A percentile compares a stretch with the other conserved stretches of the same genome.
Evolutionary conservation across 441 rosid species (phyloP).

Genomic region (Croton setiger): DNA sequence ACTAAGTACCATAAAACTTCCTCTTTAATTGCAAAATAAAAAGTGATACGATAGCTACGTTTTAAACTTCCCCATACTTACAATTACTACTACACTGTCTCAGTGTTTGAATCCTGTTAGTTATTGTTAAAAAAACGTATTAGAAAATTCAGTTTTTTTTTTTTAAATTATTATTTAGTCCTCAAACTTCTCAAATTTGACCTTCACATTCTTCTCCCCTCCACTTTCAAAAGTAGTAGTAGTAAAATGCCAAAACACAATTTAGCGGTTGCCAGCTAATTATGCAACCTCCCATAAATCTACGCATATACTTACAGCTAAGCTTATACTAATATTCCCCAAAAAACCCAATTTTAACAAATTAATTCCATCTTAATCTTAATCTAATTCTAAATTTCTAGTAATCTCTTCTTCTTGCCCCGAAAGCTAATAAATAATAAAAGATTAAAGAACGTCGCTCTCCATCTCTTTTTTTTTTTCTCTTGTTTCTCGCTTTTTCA

Average conservation of each 20-base stretch:
- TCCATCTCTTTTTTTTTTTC: not conserved
- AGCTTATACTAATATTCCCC: not conserved
- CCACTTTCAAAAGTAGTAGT: too few species aligned
- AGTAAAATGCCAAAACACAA: not conserved
- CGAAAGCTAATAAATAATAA: too few species aligned
- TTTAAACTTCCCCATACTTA: too few species aligned
- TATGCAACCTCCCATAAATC: slow-evolving; percentile 9
- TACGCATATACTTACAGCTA: slow-evolving; percentile 33
- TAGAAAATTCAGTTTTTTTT: not conserved
- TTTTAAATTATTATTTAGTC: not conserved
- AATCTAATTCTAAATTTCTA: too few species aligned
- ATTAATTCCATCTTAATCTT: not conserved
- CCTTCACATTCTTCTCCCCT: too few species aligned
- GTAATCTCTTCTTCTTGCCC: not conserved
- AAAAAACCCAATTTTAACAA: slow-evolving; percentile 16
- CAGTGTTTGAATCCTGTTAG: too few species aligned
- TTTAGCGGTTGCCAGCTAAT: slow-evolving; percentile 44
- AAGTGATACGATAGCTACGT: too few species aligned
- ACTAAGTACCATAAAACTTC: too few species aligned
- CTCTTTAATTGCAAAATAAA: too few species aligned
- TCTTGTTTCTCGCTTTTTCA: not conserved
- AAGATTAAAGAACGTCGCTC: slow-evolving; percentile 1
- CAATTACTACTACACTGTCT: too few species aligned
- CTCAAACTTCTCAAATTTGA: too few species aligned
- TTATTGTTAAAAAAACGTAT: too few species aligned